Base-by-base conservation (phyloP, 495 filamentous ascomycete species). In the Penicillium diatomitis region DNA sequence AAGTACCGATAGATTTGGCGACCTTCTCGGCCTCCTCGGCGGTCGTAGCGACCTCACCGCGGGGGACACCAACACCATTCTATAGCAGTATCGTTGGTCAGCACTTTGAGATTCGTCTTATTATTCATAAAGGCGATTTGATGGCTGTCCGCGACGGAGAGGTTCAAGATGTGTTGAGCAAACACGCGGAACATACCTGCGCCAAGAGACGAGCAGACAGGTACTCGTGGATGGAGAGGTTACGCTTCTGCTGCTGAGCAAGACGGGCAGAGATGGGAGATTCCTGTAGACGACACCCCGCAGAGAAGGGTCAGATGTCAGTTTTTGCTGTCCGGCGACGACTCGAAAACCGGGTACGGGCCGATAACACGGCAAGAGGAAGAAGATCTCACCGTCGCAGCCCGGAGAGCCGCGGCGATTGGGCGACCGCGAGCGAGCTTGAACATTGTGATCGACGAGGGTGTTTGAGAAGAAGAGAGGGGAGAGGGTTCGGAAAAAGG, bases 141-240 rank as follows among this genome's bases (percentile, higher is more conserved):
- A 20, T 1, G 20, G 36, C 39, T 35, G 47, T 32, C 39, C 46
- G 51, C 57, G 51, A 59, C 57, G 45, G 44, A 2, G 20, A 20
- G 20, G 20, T 20, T 20, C 53, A 46, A 49, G 46, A 51, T 48
- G 30, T 11, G 54, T 20, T 20, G 20, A 20, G 20, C 20, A 20
- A 42, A 47, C 48, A 48, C 44, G 38, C 48, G 53, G 39, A 43
- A 64, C 77, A 49, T 78, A 96, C 90, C 71, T 80, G 74, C 71
- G 87, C 84, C 58, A 98, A 77, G 46, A 98, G 82, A 53, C 86
- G 83, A 56, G 89, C 88, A 43, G 92, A 95, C 61, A 90, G 82
- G 75, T 96, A 96, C 73, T 98, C 92, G 76, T 98, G 92, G 57
- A 97, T 95, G 53, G 88, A 90, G 56, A 98, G 81, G 55, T 84